Evolutionary conservation across 352 stramenopile species (phyloP).

Genomic region (Pythium vanterpoolii): DNA sequence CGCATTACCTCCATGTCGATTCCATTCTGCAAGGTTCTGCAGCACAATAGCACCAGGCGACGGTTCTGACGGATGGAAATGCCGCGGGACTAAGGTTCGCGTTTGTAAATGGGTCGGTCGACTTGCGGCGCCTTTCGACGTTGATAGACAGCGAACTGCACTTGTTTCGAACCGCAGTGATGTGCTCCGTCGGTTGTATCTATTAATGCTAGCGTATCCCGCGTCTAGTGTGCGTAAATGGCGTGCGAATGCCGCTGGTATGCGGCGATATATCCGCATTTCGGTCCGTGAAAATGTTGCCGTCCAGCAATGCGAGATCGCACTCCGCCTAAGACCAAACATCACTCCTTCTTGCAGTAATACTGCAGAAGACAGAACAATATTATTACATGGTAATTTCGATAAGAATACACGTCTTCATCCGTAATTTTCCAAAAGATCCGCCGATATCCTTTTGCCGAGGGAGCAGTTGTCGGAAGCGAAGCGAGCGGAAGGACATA

Average conservation of each 20-base stretch:
- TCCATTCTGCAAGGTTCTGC: constrained; percentile 17
- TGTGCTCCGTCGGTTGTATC: background rate
- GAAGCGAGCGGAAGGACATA: constrained; percentile 22
- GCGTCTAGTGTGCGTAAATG: constrained; percentile 5
- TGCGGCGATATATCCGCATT: constrained; percentile 15
- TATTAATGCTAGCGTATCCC: background rate
- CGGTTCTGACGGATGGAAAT: background rate
- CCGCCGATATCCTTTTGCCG: constrained; percentile 25
- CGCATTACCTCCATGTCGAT: background rate
- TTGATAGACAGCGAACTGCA: constrained; percentile 2
- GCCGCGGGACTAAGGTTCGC: background rate
- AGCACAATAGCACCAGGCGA: constrained; percentile 15
- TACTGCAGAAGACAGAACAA: constrained; percentile 19
- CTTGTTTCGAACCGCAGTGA: constrained; percentile 4
- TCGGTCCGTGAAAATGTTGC: background rate
- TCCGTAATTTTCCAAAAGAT: constrained; percentile 11
- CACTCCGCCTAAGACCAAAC: constrained; percentile 7
- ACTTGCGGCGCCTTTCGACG: background rate
- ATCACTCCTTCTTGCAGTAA: background rate
- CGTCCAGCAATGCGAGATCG: background rate
- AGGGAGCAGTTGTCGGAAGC: constrained; percentile 14
- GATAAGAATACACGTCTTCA: background rate
- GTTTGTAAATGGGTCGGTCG: background rate
- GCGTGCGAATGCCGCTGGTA: constrained; percentile 7
- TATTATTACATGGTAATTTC: background rate